Evolutionary conservation across 257 asterid genomes (phyloP), one percentile per base, ranked within the genome.

Genomic region (Nicotiana knightiana): DNA sequence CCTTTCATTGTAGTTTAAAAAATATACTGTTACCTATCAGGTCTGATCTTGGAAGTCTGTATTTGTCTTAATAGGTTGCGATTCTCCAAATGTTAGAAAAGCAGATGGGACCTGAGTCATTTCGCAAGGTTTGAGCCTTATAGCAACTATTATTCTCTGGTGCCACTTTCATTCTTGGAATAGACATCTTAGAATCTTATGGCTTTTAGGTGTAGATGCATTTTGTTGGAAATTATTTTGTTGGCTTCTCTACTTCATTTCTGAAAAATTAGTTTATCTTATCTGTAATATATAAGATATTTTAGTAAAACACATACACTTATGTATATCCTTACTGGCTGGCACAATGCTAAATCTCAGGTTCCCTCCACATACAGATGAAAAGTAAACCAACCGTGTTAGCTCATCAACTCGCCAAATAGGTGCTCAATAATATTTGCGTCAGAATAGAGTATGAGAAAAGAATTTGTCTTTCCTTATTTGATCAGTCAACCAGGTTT

Each of bases 51-150:
- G 61, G 61, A 82, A 21, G 32, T 76, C 32, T 70, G 54, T 9
- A 78, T 58, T 67, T 84, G 30, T 86, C 62, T 57, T 61, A 80
- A 76, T 81, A 96, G 99, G 97, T 96, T 85, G 98, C 98, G 30
- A 88, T 96, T 82, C 97, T 96, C 83, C 99, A 96, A 87, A 96
- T 96, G 98, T 84, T 96, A 87, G 99, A 96, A 87, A 96, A 96
- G 85, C 99, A 96, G 89, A 96, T 96, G 99, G 99, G 99, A 82
- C 99, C 99, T 3, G 99, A 96, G 92, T 88, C 98, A 57, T 96
- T 96, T 77, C 94, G 99, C 63, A 96, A 94, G 89, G 99, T 96
- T 89, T 85, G 94, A 75, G 66, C 51, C 82, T 65, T 64, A 82
- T 76, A 84, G 32, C 83, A 59, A 26, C 33, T 77, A n/a, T 10